Conservation (phyloP, 2,329 filamentous ascomycete species). For the Hypoxylon sp. region DNA sequence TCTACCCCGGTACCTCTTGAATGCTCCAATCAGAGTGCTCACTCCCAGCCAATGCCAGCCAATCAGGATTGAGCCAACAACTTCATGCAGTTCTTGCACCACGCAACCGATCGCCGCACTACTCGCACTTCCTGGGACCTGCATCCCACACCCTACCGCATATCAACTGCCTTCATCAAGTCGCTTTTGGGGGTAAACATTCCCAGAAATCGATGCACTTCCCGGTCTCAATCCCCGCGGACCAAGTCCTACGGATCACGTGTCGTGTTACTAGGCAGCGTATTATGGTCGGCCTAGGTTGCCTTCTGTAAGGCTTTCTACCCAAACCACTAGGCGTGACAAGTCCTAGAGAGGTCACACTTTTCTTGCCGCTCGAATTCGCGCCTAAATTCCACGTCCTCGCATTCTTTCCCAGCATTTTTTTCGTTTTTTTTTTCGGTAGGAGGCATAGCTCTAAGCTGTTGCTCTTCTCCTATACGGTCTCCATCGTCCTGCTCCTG, state of each 20-base stretch:
- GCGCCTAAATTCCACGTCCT: constrained; percentile 13
- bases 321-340: constrained; percentile 2
- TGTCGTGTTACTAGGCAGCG: constrained; percentile 38
- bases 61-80: constrained; percentile 32
- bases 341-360: constrained; percentile 33
- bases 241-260: constrained; percentile 41
- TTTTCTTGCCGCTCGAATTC: constrained; percentile 14
- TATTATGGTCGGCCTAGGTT: constrained; percentile 25
- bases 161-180: constrained; percentile 1
- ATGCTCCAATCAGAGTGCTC: constrained; percentile 45
- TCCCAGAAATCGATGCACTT: constrained; percentile 17
- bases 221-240: constrained; percentile 8
- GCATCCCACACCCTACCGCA: constrained; percentile 25
- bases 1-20: constrained; percentile 33
- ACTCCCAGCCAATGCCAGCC: constrained; percentile 10
- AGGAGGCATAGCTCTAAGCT: constrained; percentile 2
- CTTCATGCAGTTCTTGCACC: constrained; percentile 26
- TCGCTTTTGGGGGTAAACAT: background rate
- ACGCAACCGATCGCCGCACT: constrained; percentile 34
- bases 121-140: constrained; percentile 26
- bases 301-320: constrained; percentile 35
- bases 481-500: background rate
- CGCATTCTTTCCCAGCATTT: background rate
- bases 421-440: background rate
- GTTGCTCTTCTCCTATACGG: background rate